Percentiles rank a stretch among this genome's conserved stretches.
These are phyloP conservation scores for Endotrypanum monterogeii DNA, from an alignment of 208 protist genomes.

Conservation along the genomic window DNA sequence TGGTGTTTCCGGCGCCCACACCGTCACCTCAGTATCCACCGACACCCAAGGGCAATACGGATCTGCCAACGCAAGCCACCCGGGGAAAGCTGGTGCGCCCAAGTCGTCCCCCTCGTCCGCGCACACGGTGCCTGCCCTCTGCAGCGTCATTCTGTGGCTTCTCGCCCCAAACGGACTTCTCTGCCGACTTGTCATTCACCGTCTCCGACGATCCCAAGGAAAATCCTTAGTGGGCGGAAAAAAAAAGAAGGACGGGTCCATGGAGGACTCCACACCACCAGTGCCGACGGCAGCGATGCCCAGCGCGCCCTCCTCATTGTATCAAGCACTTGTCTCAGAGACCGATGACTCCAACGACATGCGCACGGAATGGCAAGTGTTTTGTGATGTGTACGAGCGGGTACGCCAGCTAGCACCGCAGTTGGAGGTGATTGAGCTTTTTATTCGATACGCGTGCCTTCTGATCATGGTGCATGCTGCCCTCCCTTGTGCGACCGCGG, in stretches of 20 bases:
- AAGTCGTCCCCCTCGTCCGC: not conserved
- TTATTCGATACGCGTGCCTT: constrained; percentile 14
- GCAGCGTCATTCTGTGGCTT: constrained; percentile 30
- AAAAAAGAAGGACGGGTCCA: not conserved
- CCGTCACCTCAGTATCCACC: not conserved
- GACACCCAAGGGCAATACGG: not conserved
- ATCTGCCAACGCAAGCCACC: not conserved
- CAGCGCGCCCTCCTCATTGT: not conserved
- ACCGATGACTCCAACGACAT: not conserved
- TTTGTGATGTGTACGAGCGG: constrained; percentile 8
- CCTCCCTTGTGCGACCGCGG: not conserved
- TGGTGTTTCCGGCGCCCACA: not conserved
- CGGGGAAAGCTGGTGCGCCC: not conserved
- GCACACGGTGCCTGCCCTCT: constrained; percentile 23
- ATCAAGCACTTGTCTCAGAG: not conserved
- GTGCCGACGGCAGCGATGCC: not conserved
- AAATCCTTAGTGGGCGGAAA: not conserved
- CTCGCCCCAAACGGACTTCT: constrained; percentile 32
- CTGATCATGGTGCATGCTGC: constrained; percentile 27
- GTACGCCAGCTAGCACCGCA: constrained; percentile 17
- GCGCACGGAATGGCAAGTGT: not conserved
- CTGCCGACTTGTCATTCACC: constrained; percentile 9
- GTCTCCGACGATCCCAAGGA: not conserved
- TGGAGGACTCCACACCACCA: not conserved
- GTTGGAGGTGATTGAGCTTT: constrained; percentile 20